A percentile compares a stretch with the other conserved stretches of the same genome.
Evolutionary conservation across 2,329 filamentous ascomycete genomes (phyloP).

Genomic region (Beauveria caledonica): DNA sequence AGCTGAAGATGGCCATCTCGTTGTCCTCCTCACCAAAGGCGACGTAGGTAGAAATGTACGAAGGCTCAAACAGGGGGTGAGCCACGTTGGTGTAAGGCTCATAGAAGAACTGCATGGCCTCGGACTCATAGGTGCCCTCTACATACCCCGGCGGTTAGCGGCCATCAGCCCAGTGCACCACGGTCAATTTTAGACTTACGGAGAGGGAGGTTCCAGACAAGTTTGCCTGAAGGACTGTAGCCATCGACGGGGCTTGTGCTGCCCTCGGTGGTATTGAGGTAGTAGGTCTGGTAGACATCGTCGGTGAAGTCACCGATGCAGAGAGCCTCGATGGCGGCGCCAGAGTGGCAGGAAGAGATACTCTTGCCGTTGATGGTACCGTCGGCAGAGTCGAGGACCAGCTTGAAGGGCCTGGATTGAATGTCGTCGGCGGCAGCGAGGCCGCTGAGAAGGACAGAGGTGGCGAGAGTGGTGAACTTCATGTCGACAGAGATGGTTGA

Average conservation of each 20-base stretch:
- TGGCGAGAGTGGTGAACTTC: slow-evolving; percentile 9
- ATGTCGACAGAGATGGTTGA: slow-evolving; percentile 2
- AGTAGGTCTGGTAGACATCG: background rate
- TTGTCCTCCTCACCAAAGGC: background rate
- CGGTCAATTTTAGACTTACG: background rate
- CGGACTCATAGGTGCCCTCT: background rate
- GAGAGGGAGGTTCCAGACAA: slow-evolving; percentile 8
- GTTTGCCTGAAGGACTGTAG: slow-evolving; percentile 1
- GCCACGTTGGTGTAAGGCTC: slow-evolving; percentile 9
- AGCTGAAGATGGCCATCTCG: slow-evolving; percentile 9
- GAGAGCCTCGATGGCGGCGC: slow-evolving; percentile 10
- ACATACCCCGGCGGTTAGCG: background rate
- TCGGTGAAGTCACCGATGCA: background rate
- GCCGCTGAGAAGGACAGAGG: slow-evolving; percentile 3
- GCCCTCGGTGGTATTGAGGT: slow-evolving; percentile 10
- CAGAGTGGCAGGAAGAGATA: slow-evolving; percentile 6
- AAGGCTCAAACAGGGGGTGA: slow-evolving; percentile 7
- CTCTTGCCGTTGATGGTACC: background rate
- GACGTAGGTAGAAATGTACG: background rate
- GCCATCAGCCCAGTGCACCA: too few relatives aligned
- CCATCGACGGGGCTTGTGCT: background rate
- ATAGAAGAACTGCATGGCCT: slow-evolving; percentile 7
- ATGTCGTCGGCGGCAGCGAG: slow-evolving; percentile 8
- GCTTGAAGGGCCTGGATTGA: slow-evolving; percentile 12
- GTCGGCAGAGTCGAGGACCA: slow-evolving; percentile 3